Conservation (phyloP, 139 green algal species). For the Parachlorella kessleri region DNA sequence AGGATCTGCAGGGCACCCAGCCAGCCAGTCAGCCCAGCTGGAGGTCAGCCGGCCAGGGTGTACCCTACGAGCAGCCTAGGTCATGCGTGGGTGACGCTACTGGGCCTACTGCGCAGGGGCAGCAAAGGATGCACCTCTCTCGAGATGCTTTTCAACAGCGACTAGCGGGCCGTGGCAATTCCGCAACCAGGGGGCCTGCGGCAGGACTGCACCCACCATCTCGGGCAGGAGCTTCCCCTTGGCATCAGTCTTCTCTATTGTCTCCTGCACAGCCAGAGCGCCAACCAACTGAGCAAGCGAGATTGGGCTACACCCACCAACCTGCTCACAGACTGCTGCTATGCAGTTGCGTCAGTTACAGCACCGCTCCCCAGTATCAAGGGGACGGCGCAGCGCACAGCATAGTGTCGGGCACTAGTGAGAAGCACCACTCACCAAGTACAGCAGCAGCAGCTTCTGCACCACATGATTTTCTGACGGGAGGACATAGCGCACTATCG, state of each 20-base stretch:
- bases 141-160: no score
- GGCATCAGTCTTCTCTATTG: constrained; percentile 97
- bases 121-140: no score
- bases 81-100: no score
- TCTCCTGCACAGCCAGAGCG: constrained; percentile 81
- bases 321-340: no score
- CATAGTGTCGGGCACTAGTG: no score
- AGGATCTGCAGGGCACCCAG: constrained; percentile 86
- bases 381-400: no score
- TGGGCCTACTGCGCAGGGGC: background rate
- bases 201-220: constrained; percentile 84
- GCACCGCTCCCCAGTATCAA: no score
- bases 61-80: no score
- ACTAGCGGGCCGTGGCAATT: no score
- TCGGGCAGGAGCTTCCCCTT: constrained; percentile 97
- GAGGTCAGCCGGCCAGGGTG: no score
- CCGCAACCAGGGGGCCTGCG: background rate
- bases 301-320: background rate
- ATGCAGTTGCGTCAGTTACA: no score
- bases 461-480: constrained; percentile 97
- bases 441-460: constrained; percentile 98
- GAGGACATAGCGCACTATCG: constrained; percentile 98
- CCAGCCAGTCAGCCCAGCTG: no score
- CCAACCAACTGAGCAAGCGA: background rate
- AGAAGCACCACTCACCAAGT: constrained; percentile 90